Conservation (phyloP, 768 basidiomycete genomes). For the Termitomyces sp. region DNA sequence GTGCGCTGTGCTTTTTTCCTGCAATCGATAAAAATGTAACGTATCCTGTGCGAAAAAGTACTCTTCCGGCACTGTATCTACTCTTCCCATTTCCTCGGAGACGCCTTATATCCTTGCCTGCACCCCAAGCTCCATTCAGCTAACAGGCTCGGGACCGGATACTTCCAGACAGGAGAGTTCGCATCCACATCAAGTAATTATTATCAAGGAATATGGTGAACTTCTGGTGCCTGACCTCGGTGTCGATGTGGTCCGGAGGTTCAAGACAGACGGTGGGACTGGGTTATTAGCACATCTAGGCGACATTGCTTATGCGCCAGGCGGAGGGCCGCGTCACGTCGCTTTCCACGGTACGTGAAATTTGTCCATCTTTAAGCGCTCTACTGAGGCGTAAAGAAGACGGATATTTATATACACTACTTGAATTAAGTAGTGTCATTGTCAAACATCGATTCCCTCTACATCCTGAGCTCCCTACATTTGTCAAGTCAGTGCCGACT, state of each 20-base stretch:
- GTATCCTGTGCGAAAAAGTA: slow-evolving; percentile 41
- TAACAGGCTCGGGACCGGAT: slow-evolving; percentile 60
- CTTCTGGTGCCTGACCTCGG: slow-evolving; percentile 76
- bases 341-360: slow-evolving; percentile 48
- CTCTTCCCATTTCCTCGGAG: slow-evolving; percentile 47
- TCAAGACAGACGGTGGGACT: slow-evolving; percentile 34
- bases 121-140: slow-evolving; percentile 29
- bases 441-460: slow-evolving; percentile 49
- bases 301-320: slow-evolving; percentile 42
- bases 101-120: slow-evolving; percentile 38
- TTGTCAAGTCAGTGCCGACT: slow-evolving; percentile 41
- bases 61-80: slow-evolving; percentile 53
- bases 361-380: neutral
- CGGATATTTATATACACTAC: slow-evolving; percentile 56
- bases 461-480: slow-evolving; percentile 32
- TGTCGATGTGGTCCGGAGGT: slow-evolving; percentile 58
- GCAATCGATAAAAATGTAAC: neutral
- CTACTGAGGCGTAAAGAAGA: slow-evolving; percentile 29
- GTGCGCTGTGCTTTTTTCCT: slow-evolving; percentile 38
- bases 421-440: slow-evolving; percentile 60
- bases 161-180: slow-evolving; percentile 59
- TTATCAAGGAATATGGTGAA: slow-evolving; percentile 45
- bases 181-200: slow-evolving; percentile 72
- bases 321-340: slow-evolving; percentile 70
- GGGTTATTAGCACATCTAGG: slow-evolving; percentile 48